Evolutionary conservation across 495 filamentous ascomycete species (phyloP), one percentile per base, ranked within the genome.

Genomic region (Lepidopterella palustris): DNA sequence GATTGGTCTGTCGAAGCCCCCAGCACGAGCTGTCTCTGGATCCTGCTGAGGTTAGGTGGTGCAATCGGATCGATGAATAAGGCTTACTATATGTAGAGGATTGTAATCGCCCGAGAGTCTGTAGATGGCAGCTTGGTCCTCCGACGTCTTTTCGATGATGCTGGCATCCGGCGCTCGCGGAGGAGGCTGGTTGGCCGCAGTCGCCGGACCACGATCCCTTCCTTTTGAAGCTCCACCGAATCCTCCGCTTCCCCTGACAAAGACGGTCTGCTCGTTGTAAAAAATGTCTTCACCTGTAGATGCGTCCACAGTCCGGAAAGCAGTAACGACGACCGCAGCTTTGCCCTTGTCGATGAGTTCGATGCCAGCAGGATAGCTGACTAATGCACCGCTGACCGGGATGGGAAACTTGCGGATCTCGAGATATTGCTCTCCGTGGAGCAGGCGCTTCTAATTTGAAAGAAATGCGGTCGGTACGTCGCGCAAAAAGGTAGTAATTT

Each of bases 341-440:
- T 84, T 86, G 69, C 95, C 91, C 80, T 97, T 97, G 74, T 98
- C 93, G 18, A 95, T 80, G 8, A 97, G 92, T 69, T 98, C 93
- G 59, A 98, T 81, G 60, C 97, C 87, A 72, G 86, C 87, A 54
- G 86, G 87, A 75, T 86, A 87, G 62, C 87, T 90, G 70, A 91
- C 73, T 35, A 95, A 85, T 35, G 83, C 86, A 49, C 81, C 90
- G 49, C 84, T 79, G 52, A 92, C 97, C 28, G 95, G 93, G 73
- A 98, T 90, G 50, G 95, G 93, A 78, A 84, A 96, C 73, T 92
- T 89, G 71, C 86, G 86, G 71, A 98, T 82, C 73, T 97, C 95
- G 64, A 97, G 89, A 80, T 92, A 98, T 76, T 98, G 93, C 78
- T 98, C 93, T 68, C 93, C 93, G 79, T 98, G 93, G 20, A 98